Evolutionary conservation across 106 monocot species (phyloP).

Genomic region (Cymbidium sinense): DNA sequence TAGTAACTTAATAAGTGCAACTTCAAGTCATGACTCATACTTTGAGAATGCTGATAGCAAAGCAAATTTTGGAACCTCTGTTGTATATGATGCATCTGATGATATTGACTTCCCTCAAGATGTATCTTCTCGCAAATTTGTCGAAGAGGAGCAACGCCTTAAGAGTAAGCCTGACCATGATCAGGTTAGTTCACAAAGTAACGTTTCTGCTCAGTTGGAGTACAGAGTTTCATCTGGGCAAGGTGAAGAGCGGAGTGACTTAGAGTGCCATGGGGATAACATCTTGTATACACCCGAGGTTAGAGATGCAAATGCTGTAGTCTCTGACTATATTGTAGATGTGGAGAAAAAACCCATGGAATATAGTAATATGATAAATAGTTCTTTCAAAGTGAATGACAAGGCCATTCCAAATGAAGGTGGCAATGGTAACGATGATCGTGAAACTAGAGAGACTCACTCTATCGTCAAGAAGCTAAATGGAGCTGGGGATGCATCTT

Average conservation of each 20-base stretch:
- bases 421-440: neutral
- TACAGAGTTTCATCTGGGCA: neutral
- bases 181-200: no score
- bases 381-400: conserved; percentile 4
- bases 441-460: conserved; percentile 3
- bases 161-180: neutral
- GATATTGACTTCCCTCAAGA: conserved; percentile 40
- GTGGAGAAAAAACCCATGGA: conserved; percentile 3
- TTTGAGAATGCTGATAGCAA: conserved; percentile 54
- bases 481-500: neutral
- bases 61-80: conserved; percentile 14
- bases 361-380: conserved; percentile 13
- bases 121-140: conserved; percentile 11
- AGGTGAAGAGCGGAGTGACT: conserved; percentile 15
- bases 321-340: neutral
- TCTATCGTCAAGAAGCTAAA: neutral
- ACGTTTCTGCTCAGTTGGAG: no score
- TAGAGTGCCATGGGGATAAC: conserved; percentile 33
- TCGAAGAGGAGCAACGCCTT: neutral
- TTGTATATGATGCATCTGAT: conserved; percentile 39
- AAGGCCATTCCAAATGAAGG: neutral
- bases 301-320: conserved; percentile 21
- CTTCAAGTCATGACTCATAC: conserved; percentile 36
- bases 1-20: conserved; percentile 32
- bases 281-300: conserved; percentile 14